phyloP scores from a whole-genome alignment of 108 stramenopile species.

The Schizochytrium sp. region DNA sequence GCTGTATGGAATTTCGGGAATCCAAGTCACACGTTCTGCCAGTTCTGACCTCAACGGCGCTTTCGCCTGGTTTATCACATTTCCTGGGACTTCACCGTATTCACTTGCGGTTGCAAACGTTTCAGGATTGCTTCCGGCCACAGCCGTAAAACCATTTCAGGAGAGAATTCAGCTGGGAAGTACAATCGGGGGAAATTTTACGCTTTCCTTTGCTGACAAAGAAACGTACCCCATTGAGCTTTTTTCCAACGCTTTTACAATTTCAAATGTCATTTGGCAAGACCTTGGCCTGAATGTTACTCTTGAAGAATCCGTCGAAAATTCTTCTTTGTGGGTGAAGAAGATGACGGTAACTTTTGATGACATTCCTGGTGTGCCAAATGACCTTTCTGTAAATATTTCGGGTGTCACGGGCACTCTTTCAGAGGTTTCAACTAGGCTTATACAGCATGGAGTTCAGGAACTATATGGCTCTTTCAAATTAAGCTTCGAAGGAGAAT shows the following conservation, averaged over 20 bases:
- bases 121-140: not conserved
- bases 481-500: not conserved
- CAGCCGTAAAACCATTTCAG: not conserved
- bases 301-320: not conserved
- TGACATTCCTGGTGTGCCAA: not conserved
- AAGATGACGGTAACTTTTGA: not conserved
- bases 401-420: not conserved
- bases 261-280: not conserved
- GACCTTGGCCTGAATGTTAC: not conserved
- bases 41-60: constrained; percentile 36
- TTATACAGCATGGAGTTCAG: not conserved
- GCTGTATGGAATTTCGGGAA: not conserved
- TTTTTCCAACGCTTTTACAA: not conserved
- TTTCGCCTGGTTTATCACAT: constrained; percentile 24
- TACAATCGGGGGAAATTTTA: not conserved
- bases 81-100: not conserved
- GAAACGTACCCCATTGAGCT: not conserved
- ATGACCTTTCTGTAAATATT: not conserved
- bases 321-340: not conserved
- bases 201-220: not conserved
- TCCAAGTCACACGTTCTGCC: constrained; percentile 1
- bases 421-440: not conserved
- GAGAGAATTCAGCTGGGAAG: not conserved
- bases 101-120: not conserved
- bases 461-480: not conserved